Conservation (phyloP, 2,329 filamentous ascomycete genomes). For the Pseudogymnoascus sp. region DNA sequence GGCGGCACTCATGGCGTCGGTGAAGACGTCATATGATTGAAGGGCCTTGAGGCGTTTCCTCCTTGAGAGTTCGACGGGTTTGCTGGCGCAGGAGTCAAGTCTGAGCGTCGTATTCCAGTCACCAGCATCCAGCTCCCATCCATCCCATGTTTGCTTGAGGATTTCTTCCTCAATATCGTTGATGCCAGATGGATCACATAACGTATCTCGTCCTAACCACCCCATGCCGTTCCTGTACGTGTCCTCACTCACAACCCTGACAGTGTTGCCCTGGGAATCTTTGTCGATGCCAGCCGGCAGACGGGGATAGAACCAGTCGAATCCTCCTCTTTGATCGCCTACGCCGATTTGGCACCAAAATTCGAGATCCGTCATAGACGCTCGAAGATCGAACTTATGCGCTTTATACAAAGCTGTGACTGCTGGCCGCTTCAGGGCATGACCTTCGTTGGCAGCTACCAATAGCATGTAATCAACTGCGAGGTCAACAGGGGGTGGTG, state of each 20-base stretch:
- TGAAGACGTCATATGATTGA: conserved; percentile 43
- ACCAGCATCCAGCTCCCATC: conserved; percentile 57
- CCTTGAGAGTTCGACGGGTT: conserved; percentile 12
- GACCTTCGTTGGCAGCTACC: conserved; percentile 81
- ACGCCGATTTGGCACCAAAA: conserved; percentile 97
- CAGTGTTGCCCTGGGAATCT: conserved; percentile 55
- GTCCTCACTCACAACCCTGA: conserved; percentile 72
- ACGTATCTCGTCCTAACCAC: conserved; percentile 56
- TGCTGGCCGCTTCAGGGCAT: conserved; percentile 60
- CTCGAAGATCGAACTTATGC: conserved; percentile 66
- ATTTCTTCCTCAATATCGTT: conserved; percentile 52
- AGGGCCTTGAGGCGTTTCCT: conserved; percentile 33
- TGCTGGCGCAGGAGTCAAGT: conserved; percentile 33
- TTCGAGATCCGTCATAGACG: conserved; percentile 73
- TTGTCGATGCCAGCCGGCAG: conserved; percentile 66
- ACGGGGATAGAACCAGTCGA: conserved; percentile 79
- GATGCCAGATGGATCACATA: conserved; percentile 30
- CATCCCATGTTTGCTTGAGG: conserved; percentile 55
- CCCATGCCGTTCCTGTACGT: conserved; percentile 78
- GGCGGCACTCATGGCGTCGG: conserved; percentile 54
- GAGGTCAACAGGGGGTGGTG: conserved; percentile 54
- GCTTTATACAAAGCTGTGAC: conserved; percentile 63
- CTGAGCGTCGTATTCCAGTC: conserved; percentile 43
- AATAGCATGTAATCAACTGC: conserved; percentile 75
- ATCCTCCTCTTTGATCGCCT: conserved; percentile 76